Conservation (phyloP, 2,329 filamentous ascomycete genomes). For the Trichoderma pleuroti region DNA sequence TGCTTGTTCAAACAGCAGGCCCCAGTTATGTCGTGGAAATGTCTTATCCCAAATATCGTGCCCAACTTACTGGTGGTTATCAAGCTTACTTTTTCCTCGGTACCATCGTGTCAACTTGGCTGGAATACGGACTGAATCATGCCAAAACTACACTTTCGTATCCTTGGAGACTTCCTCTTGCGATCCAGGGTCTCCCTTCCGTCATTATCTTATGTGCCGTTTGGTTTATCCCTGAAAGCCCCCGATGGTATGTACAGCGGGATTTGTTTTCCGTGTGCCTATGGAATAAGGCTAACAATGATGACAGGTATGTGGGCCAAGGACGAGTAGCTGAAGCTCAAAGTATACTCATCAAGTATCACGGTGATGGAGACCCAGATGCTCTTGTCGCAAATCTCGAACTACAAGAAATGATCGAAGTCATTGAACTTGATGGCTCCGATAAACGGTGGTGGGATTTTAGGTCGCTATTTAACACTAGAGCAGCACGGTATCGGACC, state of each 20-base stretch:
- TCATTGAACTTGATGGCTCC: background rate
- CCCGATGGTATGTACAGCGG: background rate
- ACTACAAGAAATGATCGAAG: background rate
- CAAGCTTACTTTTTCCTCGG: slow-evolving; percentile 1
- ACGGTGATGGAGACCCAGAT: background rate
- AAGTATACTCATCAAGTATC: background rate
- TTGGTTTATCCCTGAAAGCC: slow-evolving; percentile 1
- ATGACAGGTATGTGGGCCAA: background rate
- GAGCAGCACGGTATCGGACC: background rate
- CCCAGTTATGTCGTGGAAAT: slow-evolving; percentile 3
- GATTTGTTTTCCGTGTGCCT: background rate
- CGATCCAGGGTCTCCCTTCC: background rate
- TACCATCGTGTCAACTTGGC: background rate
- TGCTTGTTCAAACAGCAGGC: background rate
- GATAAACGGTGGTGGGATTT: slow-evolving; percentile 3
- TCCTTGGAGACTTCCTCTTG: background rate
- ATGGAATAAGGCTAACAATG: background rate
- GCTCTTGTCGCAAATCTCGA: background rate
- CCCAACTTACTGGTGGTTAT: background rate
- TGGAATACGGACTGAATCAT: background rate
- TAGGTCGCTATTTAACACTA: background rate
- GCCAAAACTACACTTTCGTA: background rate
- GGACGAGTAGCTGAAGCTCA: background rate
- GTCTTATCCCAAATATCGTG: slow-evolving; percentile 4
- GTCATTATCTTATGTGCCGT: background rate